phyloP scores from a whole-genome alignment of 305 asterid genomes.

The Fraxinus xanthoxyloides region DNA sequence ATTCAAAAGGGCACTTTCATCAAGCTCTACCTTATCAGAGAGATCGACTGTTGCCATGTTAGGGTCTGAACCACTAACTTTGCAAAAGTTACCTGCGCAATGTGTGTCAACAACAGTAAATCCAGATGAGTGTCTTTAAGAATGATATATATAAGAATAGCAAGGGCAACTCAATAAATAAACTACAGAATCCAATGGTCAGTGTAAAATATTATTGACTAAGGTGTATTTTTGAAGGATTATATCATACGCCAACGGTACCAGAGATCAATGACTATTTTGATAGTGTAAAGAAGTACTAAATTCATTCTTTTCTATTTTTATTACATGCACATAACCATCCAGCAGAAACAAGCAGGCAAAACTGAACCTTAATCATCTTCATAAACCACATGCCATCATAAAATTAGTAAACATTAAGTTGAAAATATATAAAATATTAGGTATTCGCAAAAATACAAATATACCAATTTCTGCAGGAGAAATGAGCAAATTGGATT shows the following conservation, averaged over 20 bases:
- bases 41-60: conserved; percentile 64
- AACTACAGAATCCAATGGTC: neutral
- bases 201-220: neutral
- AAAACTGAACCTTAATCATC: neutral
- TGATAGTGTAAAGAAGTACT: neutral
- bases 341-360: neutral
- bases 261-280: neutral
- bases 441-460: neutral
- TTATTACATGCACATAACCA: neutral
- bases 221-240: neutral
- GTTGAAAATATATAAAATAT: neutral
- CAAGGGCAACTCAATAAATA: neutral
- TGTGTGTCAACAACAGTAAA: neutral
- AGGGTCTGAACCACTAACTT: conserved; percentile 27
- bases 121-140: neutral
- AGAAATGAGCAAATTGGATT: conserved; percentile 5
- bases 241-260: neutral
- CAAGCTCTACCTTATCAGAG: conserved; percentile 36
- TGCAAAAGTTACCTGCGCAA: conserved; percentile 33
- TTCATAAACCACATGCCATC: neutral
- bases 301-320: neutral
- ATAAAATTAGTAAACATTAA: conserved; percentile 1
- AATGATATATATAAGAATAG: neutral
- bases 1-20: conserved; percentile 25
- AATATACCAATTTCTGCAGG: conserved; percentile 35